phyloP scores from a whole-genome alignment of 805 yeast genomes.

The Kodamaea lidongshanica region DNA sequence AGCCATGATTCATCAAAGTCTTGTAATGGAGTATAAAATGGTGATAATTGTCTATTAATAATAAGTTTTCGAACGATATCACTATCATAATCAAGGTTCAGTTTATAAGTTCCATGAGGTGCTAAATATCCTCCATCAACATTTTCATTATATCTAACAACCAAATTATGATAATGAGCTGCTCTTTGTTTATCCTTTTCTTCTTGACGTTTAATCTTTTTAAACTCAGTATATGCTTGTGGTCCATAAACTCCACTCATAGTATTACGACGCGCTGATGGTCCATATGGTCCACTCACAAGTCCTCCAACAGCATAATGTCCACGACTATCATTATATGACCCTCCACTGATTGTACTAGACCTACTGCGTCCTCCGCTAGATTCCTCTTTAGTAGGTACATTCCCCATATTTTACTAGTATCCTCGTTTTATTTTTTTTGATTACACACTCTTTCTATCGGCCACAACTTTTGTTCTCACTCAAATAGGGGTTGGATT shows the following conservation, averaged over 20 bases:
- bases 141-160: slow-evolving; percentile 57
- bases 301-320: slow-evolving; percentile 7
- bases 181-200: slow-evolving; percentile 53
- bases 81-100: slow-evolving; percentile 68
- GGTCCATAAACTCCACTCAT: slow-evolving; percentile 12
- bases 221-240: slow-evolving; percentile 14
- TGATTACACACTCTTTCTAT: neutral
- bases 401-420: slow-evolving; percentile 34
- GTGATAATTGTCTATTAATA: slow-evolving; percentile 68
- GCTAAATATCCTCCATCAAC: slow-evolving; percentile 95
- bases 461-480: no score
- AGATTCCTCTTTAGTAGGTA: slow-evolving; percentile 34
- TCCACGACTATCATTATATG: slow-evolving; percentile 6
- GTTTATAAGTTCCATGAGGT: slow-evolving; percentile 83
- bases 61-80: slow-evolving; percentile 68
- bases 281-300: slow-evolving; percentile 1
- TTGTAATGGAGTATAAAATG: slow-evolving; percentile 85
- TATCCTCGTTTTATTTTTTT: neutral
- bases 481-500: no score
- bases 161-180: slow-evolving; percentile 47
- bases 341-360: slow-evolving; percentile 8
- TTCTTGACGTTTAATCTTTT: slow-evolving; percentile 28
- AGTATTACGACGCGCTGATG: slow-evolving; percentile 16
- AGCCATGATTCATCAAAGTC: slow-evolving; percentile 71
- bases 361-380: slow-evolving; percentile 8